These are phyloP conservation scores for Akanthomyces uredinophilus DNA, from an alignment of 2,329 filamentous ascomycete species.

Conservation along the genomic window DNA sequence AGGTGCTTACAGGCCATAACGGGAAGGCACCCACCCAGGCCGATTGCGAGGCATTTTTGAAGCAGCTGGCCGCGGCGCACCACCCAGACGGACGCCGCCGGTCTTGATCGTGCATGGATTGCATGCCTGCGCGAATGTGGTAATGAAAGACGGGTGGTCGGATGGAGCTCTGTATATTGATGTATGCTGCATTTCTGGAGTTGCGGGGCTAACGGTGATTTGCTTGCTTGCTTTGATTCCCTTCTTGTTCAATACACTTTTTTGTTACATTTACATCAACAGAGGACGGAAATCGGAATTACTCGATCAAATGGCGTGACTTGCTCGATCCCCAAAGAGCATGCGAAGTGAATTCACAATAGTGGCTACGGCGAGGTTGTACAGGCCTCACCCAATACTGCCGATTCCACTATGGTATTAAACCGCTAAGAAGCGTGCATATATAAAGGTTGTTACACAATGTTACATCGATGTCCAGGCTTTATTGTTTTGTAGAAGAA, in stretches of 20 bases:
- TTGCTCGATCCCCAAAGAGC: too few species aligned
- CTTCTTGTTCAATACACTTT: neutral
- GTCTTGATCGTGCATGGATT: neutral
- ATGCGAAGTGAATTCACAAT: too few species aligned
- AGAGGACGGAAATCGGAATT: neutral
- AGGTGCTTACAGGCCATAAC: neutral
- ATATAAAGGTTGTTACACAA: too few species aligned
- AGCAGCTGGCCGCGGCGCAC: neutral
- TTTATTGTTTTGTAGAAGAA: too few species aligned
- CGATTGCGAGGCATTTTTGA: neutral
- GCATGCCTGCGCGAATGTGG: neutral
- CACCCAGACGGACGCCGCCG: neutral
- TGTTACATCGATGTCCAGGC: too few species aligned
- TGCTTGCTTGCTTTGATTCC: slow-evolving; percentile 2
- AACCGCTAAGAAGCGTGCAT: too few species aligned
- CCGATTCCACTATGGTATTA: too few species aligned
- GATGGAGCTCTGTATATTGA: slow-evolving; percentile 13
- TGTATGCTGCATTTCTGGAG: slow-evolving; percentile 15
- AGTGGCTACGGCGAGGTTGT: too few species aligned
- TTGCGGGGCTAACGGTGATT: neutral
- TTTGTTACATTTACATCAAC: slow-evolving; percentile 28
- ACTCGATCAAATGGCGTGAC: neutral
- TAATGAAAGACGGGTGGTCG: neutral
- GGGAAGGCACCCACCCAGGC: neutral
- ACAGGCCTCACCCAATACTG: too few species aligned